Evolutionary conservation across 2,329 filamentous ascomycete genomes (phyloP).

Genomic region (Phyllosticta citribraziliensis): DNA sequence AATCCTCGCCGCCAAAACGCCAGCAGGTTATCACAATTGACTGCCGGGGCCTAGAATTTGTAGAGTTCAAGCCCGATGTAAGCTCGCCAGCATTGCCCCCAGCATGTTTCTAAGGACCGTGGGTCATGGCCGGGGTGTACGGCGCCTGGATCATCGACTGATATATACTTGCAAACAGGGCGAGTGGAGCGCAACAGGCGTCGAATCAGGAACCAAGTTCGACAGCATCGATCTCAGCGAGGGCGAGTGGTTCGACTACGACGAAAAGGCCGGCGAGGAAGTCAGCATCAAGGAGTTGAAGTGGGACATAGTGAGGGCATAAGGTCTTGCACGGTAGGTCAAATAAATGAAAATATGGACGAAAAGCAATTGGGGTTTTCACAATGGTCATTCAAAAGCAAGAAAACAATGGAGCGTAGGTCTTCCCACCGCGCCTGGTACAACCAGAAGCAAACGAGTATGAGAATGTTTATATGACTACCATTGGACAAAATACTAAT

Average conservation of each 20-base stretch:
- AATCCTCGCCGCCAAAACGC: slow-evolving; percentile 59
- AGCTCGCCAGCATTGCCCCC: slow-evolving; percentile 15
- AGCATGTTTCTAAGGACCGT: neutral
- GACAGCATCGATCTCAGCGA: slow-evolving; percentile 71
- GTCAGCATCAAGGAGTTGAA: slow-evolving; percentile 84
- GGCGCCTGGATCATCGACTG: neutral
- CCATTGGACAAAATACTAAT: too few species aligned
- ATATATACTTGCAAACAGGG: slow-evolving; percentile 46
- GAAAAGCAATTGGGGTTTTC: too few species aligned
- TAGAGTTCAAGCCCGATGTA: slow-evolving; percentile 83
- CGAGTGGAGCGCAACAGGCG: slow-evolving; percentile 77
- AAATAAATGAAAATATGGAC: neutral
- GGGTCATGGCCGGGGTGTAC: neutral
- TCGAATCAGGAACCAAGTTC: slow-evolving; percentile 75
- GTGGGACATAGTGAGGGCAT: slow-evolving; percentile 67
- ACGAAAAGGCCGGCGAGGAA: slow-evolving; percentile 85
- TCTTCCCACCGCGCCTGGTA: too few species aligned
- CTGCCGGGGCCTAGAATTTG: slow-evolving; percentile 87
- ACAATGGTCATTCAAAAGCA: too few species aligned
- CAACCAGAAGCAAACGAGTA: too few species aligned
- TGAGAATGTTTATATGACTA: too few species aligned
- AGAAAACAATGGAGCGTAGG: too few species aligned
- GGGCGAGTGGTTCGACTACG: slow-evolving; percentile 96
- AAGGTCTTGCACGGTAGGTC: neutral
- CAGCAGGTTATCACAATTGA: slow-evolving; percentile 84